Evolutionary conservation across 1,139 yeast genomes (phyloP), one percentile per base, ranked within the genome.

Genomic region (Suhomyces bolitotheri): DNA sequence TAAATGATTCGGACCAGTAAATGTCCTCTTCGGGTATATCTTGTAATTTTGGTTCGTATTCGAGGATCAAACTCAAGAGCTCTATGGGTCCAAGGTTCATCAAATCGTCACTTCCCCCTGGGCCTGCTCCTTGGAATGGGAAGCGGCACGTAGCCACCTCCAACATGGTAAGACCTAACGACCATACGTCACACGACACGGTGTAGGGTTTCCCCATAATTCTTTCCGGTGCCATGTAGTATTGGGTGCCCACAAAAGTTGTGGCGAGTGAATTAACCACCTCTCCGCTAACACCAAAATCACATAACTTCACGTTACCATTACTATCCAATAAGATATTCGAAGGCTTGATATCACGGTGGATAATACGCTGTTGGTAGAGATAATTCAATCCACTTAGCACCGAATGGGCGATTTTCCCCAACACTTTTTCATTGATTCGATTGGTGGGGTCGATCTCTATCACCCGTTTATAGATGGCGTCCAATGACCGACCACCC

Each of bases 211-310:
- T 90, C 22, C 97, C 97, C 66, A 86, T 87, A 30, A 92, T 89
- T 50, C 98, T 73, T 58, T 92, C 98, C 0, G 98, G 98, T 0
- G 97, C 97, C 98, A 92, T 92, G 60, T 92, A 92, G 58, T 87
- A 90, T 15, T 95, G 90, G 0, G 98, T 92, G 1, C 98, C 98
- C 0, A 96, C 94, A 56, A 90, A 92, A 0, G 98, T 92, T 1
- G 96, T 86, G 2, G 97, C 97, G 32, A 92, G 66, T 0, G 97
- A 88, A 58, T 90, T 84, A 16, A 90, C 97, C 10, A 92, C 96
- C 54, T 89, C 96, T 8, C 98, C 97, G 51, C 95, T 83, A 22
- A 92, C 98, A n/a, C 98, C 98, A 65, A 92, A 92, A 64, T 92
- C 98, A 64, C 98, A 92, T 31, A 92, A 67, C 58, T 92, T 92